Evolutionary conservation across 2,329 filamentous ascomycete genomes (phyloP).

Genomic region (Zymoseptoria crescenta): DNA sequence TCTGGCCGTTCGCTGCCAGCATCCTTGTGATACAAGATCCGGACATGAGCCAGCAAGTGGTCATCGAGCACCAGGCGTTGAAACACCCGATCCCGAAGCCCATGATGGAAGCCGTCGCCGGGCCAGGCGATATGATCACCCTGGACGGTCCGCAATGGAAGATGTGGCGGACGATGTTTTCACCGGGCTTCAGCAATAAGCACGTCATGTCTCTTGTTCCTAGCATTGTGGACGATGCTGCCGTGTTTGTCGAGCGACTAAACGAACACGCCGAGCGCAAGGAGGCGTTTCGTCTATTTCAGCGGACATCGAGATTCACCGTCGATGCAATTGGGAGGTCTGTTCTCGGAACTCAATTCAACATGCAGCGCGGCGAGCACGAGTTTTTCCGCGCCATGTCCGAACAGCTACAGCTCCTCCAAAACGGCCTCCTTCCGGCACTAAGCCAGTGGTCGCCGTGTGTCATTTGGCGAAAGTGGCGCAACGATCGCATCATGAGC

Average conservation of each 20-base stretch:
- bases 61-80: constrained; percentile 7
- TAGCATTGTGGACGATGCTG: constrained; percentile 30
- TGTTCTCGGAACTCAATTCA: constrained; percentile 31
- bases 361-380: constrained; percentile 28
- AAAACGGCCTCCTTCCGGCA: constrained; percentile 14
- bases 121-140: constrained; percentile 24
- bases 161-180: constrained; percentile 37
- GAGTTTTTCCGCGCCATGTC: constrained; percentile 32
- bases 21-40: constrained; percentile 17
- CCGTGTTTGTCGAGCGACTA: constrained; percentile 29
- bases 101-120: constrained; percentile 14
- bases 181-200: constrained; percentile 33
- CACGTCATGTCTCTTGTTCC: constrained; percentile 35
- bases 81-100: constrained; percentile 8
- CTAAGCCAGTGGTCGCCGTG: constrained; percentile 14
- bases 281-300: constrained; percentile 35
- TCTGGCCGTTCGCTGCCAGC: constrained; percentile 16
- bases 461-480: constrained; percentile 17
- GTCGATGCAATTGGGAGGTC: constrained; percentile 38
- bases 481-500: constrained; percentile 16
- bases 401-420: constrained; percentile 24
- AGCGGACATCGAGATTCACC: constrained; percentile 33
- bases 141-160: constrained; percentile 36
- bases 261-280: constrained; percentile 28
- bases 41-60: constrained; percentile 14